These are phyloP conservation scores for Pezicula rhizophila DNA, from an alignment of 2,329 filamentous ascomycete species.

Conservation along the genomic window DNA sequence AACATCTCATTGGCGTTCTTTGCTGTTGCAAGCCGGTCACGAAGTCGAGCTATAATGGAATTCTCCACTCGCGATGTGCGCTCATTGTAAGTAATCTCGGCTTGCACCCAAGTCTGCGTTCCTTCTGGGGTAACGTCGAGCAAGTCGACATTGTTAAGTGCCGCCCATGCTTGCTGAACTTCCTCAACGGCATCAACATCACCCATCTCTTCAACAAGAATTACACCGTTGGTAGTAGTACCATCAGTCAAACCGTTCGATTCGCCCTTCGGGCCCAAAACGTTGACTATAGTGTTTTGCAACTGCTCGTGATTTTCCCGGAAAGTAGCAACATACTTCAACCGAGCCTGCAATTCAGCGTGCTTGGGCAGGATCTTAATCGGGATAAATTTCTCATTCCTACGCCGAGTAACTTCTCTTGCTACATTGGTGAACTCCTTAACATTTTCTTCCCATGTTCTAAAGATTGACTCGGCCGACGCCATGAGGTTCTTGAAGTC, in stretches of 20 bases:
- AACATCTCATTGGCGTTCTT: slow-evolving; percentile 99
- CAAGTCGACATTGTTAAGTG: slow-evolving; percentile 89
- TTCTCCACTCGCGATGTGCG: slow-evolving; percentile 96
- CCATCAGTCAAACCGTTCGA: slow-evolving; percentile 48
- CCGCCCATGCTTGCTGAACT: slow-evolving; percentile 89
- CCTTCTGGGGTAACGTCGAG: slow-evolving; percentile 87
- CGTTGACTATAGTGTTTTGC: slow-evolving; percentile 91
- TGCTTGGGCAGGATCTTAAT: slow-evolving; percentile 93
- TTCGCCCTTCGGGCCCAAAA: slow-evolving; percentile 72
- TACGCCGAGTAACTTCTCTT: slow-evolving; percentile 84
- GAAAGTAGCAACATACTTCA: slow-evolving; percentile 93
- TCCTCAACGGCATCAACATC: slow-evolving; percentile 97
- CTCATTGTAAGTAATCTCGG: slow-evolving; percentile 95
- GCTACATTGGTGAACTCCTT: slow-evolving; percentile 98
- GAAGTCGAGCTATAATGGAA: slow-evolving; percentile 90
- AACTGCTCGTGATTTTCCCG: slow-evolving; percentile 96
- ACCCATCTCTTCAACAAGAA: slow-evolving; percentile 87
- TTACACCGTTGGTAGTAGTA: slow-evolving; percentile 50
- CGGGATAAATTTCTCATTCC: slow-evolving; percentile 96
- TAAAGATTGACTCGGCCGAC: slow-evolving; percentile 79
- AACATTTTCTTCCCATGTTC: slow-evolving; percentile 88
- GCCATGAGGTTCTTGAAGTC: slow-evolving; percentile 86
- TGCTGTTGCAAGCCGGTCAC: slow-evolving; percentile 88
- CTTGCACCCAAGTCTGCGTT: slow-evolving; percentile 85
- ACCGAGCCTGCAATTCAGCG: slow-evolving; percentile 77